These are phyloP conservation scores for Asterella californica DNA, from an alignment of 225 moss, liverwort and hornwort species.

Conservation along the genomic window DNA sequence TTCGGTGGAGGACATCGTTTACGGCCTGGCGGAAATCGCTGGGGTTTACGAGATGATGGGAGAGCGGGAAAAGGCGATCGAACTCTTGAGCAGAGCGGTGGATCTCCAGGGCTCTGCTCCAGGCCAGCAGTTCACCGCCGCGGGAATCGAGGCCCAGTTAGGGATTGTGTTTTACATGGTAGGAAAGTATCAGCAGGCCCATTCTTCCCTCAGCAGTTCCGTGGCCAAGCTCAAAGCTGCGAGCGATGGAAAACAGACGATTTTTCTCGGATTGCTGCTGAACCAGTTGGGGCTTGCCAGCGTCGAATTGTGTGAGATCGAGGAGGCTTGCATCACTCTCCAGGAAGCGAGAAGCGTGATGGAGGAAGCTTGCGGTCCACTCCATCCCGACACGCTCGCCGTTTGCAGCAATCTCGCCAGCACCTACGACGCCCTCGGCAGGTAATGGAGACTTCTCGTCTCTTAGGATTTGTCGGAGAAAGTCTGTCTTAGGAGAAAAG, in stretches of 20 bases:
- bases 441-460: slow-evolving; percentile 38
- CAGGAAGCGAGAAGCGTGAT: slow-evolving; percentile 67
- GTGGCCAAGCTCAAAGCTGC: slow-evolving; percentile 62
- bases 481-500: neutral
- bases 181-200: slow-evolving; percentile 58
- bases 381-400: slow-evolving; percentile 74
- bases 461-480: too few species aligned
- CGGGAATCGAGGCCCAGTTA: slow-evolving; percentile 92
- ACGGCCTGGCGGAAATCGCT: slow-evolving; percentile 79
- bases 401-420: slow-evolving; percentile 95
- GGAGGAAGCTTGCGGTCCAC: slow-evolving; percentile 73
- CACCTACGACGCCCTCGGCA: slow-evolving; percentile 90
- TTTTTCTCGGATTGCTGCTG: slow-evolving; percentile 74
- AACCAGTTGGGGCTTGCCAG: slow-evolving; percentile 88
- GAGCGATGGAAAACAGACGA: slow-evolving; percentile 59
- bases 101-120: slow-evolving; percentile 73
- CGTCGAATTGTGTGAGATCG: slow-evolving; percentile 77
- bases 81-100: slow-evolving; percentile 73
- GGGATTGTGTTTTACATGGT: slow-evolving; percentile 81
- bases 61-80: slow-evolving; percentile 75
- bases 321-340: slow-evolving; percentile 63
- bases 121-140: slow-evolving; percentile 79
- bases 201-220: slow-evolving; percentile 62
- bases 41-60: slow-evolving; percentile 78
- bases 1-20: slow-evolving; percentile 76